Evolutionary conservation across 805 yeast genomes (phyloP).

Genomic region (Isabelozyma gotoi): DNA sequence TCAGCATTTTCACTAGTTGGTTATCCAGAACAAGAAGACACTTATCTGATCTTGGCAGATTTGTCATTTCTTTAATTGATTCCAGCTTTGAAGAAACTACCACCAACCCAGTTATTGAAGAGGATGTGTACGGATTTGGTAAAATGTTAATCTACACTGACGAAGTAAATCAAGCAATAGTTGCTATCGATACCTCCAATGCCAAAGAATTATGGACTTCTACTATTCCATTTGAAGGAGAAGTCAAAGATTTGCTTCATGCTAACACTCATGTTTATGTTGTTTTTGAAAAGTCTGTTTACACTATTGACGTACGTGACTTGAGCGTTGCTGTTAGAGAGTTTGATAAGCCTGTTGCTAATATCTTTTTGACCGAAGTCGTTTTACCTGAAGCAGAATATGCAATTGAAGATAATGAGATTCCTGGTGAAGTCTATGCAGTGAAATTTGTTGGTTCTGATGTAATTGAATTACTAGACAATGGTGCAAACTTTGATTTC

Average conservation of each 20-base stretch:
- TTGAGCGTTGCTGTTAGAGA: background rate
- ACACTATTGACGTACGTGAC: slow-evolving; percentile 13
- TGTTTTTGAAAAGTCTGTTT: slow-evolving; percentile 8
- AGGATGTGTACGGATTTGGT: slow-evolving; percentile 29
- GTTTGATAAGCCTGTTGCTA: slow-evolving; percentile 1
- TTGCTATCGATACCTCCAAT: slow-evolving; percentile 42
- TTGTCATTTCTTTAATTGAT: slow-evolving; percentile 9
- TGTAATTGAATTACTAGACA: background rate
- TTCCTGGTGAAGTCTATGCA: slow-evolving; percentile 11
- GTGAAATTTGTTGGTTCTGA: background rate
- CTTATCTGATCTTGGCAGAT: slow-evolving; percentile 32
- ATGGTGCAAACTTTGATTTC: background rate
- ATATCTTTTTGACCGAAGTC: background rate
- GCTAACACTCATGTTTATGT: slow-evolving; percentile 10
- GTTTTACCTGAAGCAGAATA: slow-evolving; percentile 4
- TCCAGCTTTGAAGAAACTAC: background rate
- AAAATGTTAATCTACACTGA: slow-evolving; percentile 32
- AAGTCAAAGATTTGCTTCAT: slow-evolving; percentile 7
- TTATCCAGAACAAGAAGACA: slow-evolving; percentile 29
- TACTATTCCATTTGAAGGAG: slow-evolving; percentile 7
- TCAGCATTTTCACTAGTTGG: slow-evolving; percentile 24
- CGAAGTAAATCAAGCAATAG: slow-evolving; percentile 22
- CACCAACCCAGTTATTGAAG: slow-evolving; percentile 3
- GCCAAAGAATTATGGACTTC: slow-evolving; percentile 42
- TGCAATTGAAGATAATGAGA: slow-evolving; percentile 11